These are phyloP conservation scores for Claviceps sp. DNA, from an alignment of 2,329 filamentous ascomycete genomes.

Conservation along the genomic window DNA sequence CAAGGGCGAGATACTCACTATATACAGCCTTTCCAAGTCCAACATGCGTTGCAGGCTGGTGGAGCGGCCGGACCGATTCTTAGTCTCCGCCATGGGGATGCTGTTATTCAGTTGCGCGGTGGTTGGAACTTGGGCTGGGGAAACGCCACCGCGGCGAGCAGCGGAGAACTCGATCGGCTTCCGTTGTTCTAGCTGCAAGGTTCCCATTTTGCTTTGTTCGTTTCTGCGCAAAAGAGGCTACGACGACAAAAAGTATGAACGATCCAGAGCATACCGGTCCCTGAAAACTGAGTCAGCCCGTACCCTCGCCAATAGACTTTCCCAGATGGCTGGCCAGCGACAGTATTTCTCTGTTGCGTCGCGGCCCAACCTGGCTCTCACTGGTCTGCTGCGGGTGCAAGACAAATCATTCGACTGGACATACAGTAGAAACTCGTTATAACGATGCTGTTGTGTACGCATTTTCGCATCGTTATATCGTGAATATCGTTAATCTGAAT, in stretches of 20 bases:
- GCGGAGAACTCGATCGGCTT: too few species aligned
- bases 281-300: background rate
- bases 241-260: background rate
- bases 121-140: background rate
- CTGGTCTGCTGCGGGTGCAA: background rate
- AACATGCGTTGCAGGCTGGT: slow-evolving; percentile 46
- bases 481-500: too few species aligned
- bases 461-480: too few species aligned
- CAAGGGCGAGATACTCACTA: slow-evolving; percentile 28
- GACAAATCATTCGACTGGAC: background rate
- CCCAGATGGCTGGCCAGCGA: slow-evolving; percentile 2
- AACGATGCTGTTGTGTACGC: too few species aligned
- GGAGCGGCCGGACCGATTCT: slow-evolving; percentile 17
- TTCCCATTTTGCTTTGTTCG: background rate
- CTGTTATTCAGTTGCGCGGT: background rate
- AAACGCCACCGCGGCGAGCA: background rate
- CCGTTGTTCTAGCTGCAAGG: background rate
- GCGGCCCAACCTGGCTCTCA: background rate
- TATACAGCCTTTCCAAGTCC: slow-evolving; percentile 43
- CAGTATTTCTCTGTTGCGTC: background rate
- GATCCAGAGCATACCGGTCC: background rate
- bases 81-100: slow-evolving; percentile 7
- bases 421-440: background rate
- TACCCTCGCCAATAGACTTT: background rate
- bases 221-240: background rate